These are phyloP conservation scores for Gossypium stocksii DNA, from an alignment of 345 rosid genomes.

Conservation along the genomic window DNA sequence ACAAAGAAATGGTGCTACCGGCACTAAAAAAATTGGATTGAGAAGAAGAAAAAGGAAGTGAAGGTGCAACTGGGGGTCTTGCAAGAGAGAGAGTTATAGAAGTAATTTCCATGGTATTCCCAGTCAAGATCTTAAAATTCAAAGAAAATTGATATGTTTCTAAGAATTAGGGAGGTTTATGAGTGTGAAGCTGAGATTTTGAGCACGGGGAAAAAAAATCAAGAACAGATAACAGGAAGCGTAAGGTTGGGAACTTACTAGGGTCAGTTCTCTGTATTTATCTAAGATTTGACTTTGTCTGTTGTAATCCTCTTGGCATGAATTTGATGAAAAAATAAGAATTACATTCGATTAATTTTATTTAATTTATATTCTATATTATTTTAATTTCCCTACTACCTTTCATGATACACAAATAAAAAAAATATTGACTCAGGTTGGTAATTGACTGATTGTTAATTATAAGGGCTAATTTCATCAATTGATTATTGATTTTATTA, in stretches of 20 bases:
- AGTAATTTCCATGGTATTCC: slow-evolving; percentile 54
- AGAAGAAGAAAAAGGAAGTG: slow-evolving; percentile 48
- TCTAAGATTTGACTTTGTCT: too few species aligned
- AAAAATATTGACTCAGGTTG: too few species aligned
- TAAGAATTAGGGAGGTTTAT: not conserved
- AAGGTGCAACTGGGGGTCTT: slow-evolving; percentile 23
- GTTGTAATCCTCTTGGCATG: too few species aligned
- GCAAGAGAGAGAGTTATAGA: slow-evolving; percentile 42
- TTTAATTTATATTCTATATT: too few species aligned
- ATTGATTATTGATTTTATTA: too few species aligned
- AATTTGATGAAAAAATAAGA: too few species aligned
- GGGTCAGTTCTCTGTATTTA: too few species aligned
- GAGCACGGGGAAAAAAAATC: not conserved
- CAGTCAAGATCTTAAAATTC: slow-evolving; percentile 1
- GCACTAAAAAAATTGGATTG: slow-evolving; percentile 39
- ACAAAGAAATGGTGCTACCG: slow-evolving; percentile 19
- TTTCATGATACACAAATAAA: too few species aligned
- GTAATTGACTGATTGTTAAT: too few species aligned
- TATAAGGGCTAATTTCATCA: too few species aligned
- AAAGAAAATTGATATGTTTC: slow-evolving; percentile 13
- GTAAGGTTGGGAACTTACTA: not conserved
- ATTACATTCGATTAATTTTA: too few species aligned
- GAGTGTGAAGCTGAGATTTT: not conserved
- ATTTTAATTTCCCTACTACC: too few species aligned
- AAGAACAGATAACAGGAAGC: not conserved